Evolutionary conservation across 139 green algal species (phyloP).

Genomic region (Chlorella sorokiniana): DNA sequence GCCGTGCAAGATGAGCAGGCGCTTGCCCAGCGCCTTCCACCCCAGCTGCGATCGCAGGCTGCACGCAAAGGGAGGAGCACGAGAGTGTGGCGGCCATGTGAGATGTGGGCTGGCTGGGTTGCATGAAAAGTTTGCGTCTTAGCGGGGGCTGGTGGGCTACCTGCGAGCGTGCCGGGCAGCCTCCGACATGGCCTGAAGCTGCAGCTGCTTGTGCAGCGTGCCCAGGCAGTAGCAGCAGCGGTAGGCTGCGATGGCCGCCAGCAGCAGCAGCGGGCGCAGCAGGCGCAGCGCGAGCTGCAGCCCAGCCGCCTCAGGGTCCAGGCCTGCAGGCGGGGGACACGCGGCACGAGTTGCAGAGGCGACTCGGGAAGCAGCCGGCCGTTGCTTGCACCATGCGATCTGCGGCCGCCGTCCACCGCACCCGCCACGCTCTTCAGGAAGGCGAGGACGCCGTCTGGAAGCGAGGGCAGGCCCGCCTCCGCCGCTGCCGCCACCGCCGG

Average conservation of each 20-base stretch:
- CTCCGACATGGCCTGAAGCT: neutral
- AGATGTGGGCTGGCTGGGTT: no score
- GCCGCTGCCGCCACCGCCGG: constrained; percentile 26
- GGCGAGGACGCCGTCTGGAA: constrained; percentile 3
- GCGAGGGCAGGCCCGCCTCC: neutral
- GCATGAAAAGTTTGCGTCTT: no score
- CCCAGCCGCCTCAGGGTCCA: neutral
- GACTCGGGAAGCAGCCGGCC: no score
- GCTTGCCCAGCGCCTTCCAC: constrained; percentile 28
- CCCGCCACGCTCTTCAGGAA: constrained; percentile 32
- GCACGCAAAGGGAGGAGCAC: neutral
- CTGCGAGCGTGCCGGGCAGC: neutral
- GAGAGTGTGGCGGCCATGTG: no score
- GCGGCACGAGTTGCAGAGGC: no score
- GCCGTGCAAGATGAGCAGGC: constrained; percentile 47
- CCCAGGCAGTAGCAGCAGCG: constrained; percentile 28
- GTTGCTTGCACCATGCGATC: neutral
- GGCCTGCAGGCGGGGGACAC: neutral
- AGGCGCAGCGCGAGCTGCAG: constrained; percentile 30
- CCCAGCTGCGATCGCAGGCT: constrained; percentile 31
- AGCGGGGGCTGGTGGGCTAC: no score
- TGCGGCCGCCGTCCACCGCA: constrained; percentile 29
- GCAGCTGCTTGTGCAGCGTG: constrained; percentile 27
- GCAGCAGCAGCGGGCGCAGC: constrained; percentile 35
- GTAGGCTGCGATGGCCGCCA: constrained; percentile 3